These are phyloP conservation scores for Penicillium sp. DNA, from an alignment of 2,329 filamentous ascomycete genomes.

Conservation along the genomic window DNA sequence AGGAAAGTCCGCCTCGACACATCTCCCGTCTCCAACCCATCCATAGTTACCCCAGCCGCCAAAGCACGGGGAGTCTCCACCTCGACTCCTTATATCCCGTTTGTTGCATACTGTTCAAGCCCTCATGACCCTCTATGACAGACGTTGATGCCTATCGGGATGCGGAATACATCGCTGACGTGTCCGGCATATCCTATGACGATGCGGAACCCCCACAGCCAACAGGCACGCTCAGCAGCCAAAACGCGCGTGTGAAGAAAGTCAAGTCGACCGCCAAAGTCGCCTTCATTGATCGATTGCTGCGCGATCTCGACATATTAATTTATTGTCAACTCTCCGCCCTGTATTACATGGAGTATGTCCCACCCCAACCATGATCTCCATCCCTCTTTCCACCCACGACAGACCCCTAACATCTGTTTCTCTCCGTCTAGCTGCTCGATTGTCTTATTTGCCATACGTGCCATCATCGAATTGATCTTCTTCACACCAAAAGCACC, in stretches of 20 bases:
- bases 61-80: constrained; percentile 11
- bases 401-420: neutral
- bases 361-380: constrained; percentile 4
- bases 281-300: constrained; percentile 55
- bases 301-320: constrained; percentile 59
- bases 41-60: constrained; percentile 2
- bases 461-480: constrained; percentile 56
- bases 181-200: constrained; percentile 41
- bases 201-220: constrained; percentile 23
- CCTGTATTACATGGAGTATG: constrained; percentile 65
- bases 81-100: constrained; percentile 4
- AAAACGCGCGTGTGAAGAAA: constrained; percentile 34
- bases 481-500: constrained; percentile 61
- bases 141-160: constrained; percentile 48
- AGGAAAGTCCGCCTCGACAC: constrained; percentile 17
- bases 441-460: constrained; percentile 56
- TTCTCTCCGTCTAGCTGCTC: constrained; percentile 51
- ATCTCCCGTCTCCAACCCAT: neutral
- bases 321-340: constrained; percentile 62
- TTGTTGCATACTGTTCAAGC: constrained; percentile 29
- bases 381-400: neutral
- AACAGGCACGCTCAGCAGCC: constrained; percentile 18
- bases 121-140: constrained; percentile 50
- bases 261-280: constrained; percentile 43
- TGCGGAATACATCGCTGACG: constrained; percentile 50